Evolutionary conservation across 345 rosid species (phyloP), one percentile per base, ranked within the genome.

Genomic region (Eucalyptus regnans): DNA sequence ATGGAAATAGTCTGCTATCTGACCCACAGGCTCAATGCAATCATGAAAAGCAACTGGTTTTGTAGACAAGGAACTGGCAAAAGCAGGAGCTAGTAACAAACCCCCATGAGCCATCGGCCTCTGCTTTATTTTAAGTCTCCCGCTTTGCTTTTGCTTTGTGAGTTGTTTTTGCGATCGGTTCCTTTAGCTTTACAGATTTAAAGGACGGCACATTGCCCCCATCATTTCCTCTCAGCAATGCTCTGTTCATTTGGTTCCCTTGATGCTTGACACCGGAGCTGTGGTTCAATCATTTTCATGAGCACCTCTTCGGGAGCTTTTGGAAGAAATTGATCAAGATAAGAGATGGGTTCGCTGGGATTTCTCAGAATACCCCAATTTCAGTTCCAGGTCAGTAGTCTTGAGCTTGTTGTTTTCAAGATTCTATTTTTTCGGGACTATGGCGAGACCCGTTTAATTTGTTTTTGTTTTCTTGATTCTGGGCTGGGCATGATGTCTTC

Each of bases 191-290:
- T 76, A 76, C 83, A 76, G 48, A 76, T 76, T 76, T 76, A 76
- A 76, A 76, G 83, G 46, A 3, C 10, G 48, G 83, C 83, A 37
- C 83, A 76, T 76, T 50, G 51, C 86, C 12, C 85, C 79, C 89
- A 88, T 50, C 88, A 43, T 87, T 89, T 91, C 89, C 86, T 71
- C 89, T 62, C 88, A 76, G 90, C 81, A 80, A 87, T 90, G 89
- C 90, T 88, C 91, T 92, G 91, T 91, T 93, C 58, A 81, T 76
- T 89, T 90, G 95, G 96, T 93, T 95, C 90, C 96, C 94, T 92
- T 89, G 91, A 93, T 95, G 94, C 98, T 93, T 89, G 90, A 93
- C 99, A 88, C 51, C 48, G 83, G 83, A 76, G 83, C 83, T 76
- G 27, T 76, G 48, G 83, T 37, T 76, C 76, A 37, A 81, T 88